Percentiles rank a stretch among this genome's conserved stretches.
Evolutionary conservation across 176 grass and related monocot genomes (phyloP).

Genomic region (Saccharum spontaneum): DNA sequence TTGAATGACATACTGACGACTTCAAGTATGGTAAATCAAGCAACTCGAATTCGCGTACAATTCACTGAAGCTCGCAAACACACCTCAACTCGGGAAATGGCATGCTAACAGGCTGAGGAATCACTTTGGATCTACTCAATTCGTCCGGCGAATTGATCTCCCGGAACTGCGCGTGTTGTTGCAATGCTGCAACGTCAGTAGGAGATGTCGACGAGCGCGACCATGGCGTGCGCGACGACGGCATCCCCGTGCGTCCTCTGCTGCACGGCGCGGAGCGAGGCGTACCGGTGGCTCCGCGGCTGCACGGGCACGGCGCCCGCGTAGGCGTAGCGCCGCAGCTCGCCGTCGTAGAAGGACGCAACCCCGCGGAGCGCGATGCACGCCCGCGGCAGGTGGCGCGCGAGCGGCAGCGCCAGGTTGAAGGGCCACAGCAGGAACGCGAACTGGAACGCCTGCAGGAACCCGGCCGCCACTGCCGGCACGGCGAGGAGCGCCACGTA

Average conservation of each 20-base stretch:
- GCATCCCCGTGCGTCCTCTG: not conserved
- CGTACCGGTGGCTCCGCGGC: not conserved
- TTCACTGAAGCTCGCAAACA: too few relatives aligned
- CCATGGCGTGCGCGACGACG: constrained; percentile 23
- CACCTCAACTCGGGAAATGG: not conserved
- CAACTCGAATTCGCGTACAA: too few relatives aligned
- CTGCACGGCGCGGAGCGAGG: not conserved
- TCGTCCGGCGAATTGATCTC: not conserved
- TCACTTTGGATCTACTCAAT: not conserved
- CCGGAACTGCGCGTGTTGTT: not conserved
- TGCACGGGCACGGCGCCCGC: not conserved
- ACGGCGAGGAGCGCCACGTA: constrained; percentile 40
- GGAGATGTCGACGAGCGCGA: constrained; percentile 37
- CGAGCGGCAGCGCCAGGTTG: constrained; percentile 54
- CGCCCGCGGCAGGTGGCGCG: constrained; percentile 43
- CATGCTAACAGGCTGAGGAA: not conserved
- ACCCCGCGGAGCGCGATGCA: constrained; percentile 20
- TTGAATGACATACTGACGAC: too few relatives aligned
- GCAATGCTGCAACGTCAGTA: not conserved
- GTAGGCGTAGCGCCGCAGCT: constrained; percentile 24
- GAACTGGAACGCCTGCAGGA: constrained; percentile 47
- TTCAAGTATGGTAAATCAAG: too few relatives aligned
- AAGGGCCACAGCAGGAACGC: constrained; percentile 53
- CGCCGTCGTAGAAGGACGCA: constrained; percentile 6
- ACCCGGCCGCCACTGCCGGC: constrained; percentile 26